These are phyloP conservation scores for Barnettozyma pratensis DNA, from an alignment of 805 yeast species.

Conservation along the genomic window DNA sequence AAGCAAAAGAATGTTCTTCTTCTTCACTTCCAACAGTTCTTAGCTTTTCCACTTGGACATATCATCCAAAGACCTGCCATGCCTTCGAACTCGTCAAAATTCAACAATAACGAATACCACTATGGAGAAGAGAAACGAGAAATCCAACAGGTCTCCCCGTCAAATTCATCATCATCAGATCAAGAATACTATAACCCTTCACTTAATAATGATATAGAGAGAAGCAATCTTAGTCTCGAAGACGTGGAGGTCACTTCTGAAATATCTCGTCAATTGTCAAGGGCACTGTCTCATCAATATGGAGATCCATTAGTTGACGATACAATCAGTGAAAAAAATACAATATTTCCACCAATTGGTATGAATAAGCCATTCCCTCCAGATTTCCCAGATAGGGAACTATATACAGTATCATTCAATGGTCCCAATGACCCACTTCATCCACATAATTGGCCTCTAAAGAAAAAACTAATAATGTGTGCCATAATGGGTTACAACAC, in stretches of 20 bases:
- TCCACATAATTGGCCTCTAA: constrained; percentile 72
- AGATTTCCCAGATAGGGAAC: constrained; percentile 53
- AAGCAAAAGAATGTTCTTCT: too few relatives aligned
- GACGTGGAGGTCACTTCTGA: constrained; percentile 5
- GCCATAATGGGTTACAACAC: constrained; percentile 43
- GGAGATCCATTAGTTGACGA: not conserved
- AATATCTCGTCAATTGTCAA: not conserved
- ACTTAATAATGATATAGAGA: not conserved
- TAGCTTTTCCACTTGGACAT: too few relatives aligned
- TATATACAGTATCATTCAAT: constrained; percentile 67
- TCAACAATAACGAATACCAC: not conserved
- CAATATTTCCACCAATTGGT: constrained; percentile 51
- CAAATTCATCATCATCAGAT: not conserved
- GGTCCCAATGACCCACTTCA: constrained; percentile 76
- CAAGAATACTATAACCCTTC: not conserved
- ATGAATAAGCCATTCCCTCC: constrained; percentile 42
- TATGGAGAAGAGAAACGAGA: not conserved
- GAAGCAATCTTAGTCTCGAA: not conserved
- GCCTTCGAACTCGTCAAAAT: too few relatives aligned
- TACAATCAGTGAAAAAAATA: not conserved
- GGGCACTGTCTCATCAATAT: not conserved
- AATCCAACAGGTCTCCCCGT: not conserved
- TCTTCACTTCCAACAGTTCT: too few relatives aligned
- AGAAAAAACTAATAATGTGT: constrained; percentile 39
- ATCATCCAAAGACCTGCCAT: too few relatives aligned